phyloP scores from a whole-genome alignment of 192 early-diverging fungal genomes.

The Rhizophagus clarus region DNA sequence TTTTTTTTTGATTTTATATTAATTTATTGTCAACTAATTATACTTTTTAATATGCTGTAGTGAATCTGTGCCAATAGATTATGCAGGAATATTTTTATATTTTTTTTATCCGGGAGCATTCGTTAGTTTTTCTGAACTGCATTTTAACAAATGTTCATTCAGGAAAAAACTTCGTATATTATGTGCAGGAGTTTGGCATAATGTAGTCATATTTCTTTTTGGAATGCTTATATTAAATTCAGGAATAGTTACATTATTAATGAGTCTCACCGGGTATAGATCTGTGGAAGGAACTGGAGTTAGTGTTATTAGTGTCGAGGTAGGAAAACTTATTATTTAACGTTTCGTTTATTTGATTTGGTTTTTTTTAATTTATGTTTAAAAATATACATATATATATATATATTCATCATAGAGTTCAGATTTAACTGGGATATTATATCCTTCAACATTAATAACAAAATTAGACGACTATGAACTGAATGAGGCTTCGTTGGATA shows the following conservation, averaged over 20 bases:
- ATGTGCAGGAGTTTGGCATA: constrained; percentile 81
- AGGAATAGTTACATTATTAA: constrained; percentile 47
- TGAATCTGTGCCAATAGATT: constrained; percentile 59
- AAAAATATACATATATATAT: background rate
- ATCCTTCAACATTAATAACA: constrained; percentile 43
- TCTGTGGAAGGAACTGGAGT: constrained; percentile 52
- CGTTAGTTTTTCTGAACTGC: constrained; percentile 59
- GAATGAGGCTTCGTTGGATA: constrained; percentile 38
- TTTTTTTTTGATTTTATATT: background rate
- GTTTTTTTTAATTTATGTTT: background rate
- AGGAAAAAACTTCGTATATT: constrained; percentile 58
- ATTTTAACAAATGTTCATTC: constrained; percentile 46
- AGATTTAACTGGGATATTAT: constrained; percentile 50
- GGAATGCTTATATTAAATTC: constrained; percentile 43
- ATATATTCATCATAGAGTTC: constrained; percentile 38
- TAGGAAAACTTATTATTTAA: background rate
- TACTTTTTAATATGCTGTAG: constrained; percentile 36
- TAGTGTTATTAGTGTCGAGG: constrained; percentile 59
- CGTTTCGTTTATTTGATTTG: background rate
- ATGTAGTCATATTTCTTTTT: constrained; percentile 53
- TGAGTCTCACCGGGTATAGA: constrained; percentile 53
- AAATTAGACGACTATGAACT: constrained; percentile 47
- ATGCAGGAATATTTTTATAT: constrained; percentile 66
- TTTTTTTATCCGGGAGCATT: constrained; percentile 80
- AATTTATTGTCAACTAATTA: background rate